Conservation (phyloP, 495 filamentous ascomycete species). For the Penicillium manginii region DNA sequence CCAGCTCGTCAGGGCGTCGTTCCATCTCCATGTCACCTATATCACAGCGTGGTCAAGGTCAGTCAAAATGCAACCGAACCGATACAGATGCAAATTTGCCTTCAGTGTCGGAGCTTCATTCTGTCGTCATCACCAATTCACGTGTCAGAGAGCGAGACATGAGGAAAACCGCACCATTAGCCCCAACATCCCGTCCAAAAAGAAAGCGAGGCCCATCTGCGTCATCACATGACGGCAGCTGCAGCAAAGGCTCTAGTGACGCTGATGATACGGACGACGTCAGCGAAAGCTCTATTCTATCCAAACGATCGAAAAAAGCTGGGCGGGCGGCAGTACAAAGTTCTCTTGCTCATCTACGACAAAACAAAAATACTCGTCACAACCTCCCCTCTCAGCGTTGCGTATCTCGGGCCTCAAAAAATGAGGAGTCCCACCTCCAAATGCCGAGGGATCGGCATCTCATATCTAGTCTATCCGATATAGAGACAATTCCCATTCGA, state of each 20-base stretch:
- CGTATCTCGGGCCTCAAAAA: background rate
- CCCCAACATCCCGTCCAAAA: slow-evolving; percentile 6
- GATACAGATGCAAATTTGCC: background rate
- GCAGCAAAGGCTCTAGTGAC: slow-evolving; percentile 12
- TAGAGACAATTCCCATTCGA: slow-evolving; percentile 1
- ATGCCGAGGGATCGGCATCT: background rate
- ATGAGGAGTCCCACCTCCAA: background rate
- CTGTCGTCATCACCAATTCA: slow-evolving; percentile 8
- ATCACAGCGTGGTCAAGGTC: background rate
- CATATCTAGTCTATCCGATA: background rate
- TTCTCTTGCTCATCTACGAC: background rate
- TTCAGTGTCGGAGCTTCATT: slow-evolving; percentile 6
- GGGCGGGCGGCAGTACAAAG: slow-evolving; percentile 1
- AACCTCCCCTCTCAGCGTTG: background rate
- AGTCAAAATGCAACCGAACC: background rate
- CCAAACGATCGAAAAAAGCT: slow-evolving; percentile 6
- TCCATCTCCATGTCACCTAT: background rate
- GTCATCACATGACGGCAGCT: slow-evolving; percentile 7
- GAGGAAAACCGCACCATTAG: slow-evolving; percentile 1
- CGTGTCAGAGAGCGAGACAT: slow-evolving; percentile 7
- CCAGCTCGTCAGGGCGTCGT: background rate
- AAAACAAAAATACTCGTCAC: slow-evolving; percentile 3
- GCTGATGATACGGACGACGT: slow-evolving; percentile 6
- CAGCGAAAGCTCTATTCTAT: slow-evolving; percentile 1
- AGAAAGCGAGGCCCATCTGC: slow-evolving; percentile 7